Evolutionary conservation across 1,284 basidiomycete genomes (phyloP).

Genomic region (Leccinum glutinopallens): DNA sequence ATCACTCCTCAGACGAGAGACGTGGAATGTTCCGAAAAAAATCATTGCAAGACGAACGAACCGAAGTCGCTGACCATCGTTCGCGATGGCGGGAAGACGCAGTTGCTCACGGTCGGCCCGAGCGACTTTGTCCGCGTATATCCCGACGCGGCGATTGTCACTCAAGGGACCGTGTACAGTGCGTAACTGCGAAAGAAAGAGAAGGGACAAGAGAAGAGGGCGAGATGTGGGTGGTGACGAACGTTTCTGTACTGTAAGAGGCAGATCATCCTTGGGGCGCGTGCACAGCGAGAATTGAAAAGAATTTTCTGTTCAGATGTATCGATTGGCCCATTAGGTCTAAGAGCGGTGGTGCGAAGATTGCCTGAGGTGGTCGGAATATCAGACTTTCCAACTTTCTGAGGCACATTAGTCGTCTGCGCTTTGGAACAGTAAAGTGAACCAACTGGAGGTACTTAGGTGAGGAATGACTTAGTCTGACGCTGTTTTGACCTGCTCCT

Average conservation of each 20-base stretch:
- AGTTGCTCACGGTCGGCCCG: constrained; percentile 3
- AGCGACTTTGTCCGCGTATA: constrained; percentile 3
- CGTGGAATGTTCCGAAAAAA: neutral
- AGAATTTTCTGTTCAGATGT: neutral
- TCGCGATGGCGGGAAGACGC: constrained; percentile 3
- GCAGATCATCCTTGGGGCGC: neutral
- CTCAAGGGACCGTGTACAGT: constrained; percentile 1
- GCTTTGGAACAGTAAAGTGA: neutral
- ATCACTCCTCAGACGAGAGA: neutral
- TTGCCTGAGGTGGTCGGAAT: neutral
- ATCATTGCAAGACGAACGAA: neutral
- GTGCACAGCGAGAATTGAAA: neutral
- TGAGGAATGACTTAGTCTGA: neutral
- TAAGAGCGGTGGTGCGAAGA: neutral
- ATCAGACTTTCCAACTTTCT: neutral
- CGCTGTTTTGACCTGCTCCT: neutral
- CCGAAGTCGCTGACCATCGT: neutral
- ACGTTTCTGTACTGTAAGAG: neutral
- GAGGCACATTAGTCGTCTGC: neutral
- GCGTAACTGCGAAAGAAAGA: neutral
- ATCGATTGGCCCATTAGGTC: neutral
- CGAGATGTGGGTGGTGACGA: neutral
- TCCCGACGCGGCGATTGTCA: constrained; percentile 5
- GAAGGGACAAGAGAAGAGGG: neutral
- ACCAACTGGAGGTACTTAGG: neutral